Percentiles rank a stretch among this genome's conserved stretches.
These are phyloP conservation scores for Zygoascus meyerae DNA, from an alignment of 1,139 yeast genomes.

Conservation along the genomic window DNA sequence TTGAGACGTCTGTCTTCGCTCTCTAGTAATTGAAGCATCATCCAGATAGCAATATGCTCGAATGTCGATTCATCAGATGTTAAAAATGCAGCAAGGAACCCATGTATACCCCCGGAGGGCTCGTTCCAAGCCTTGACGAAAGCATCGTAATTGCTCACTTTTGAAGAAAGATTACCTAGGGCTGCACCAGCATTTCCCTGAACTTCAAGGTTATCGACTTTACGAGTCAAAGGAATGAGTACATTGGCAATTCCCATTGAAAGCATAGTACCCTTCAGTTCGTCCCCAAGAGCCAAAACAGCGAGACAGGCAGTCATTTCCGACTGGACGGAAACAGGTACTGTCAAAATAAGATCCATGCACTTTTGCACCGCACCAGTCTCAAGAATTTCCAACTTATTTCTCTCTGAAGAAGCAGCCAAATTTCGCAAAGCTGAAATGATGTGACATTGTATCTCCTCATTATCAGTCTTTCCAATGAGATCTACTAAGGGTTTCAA, in stretches of 20 bases:
- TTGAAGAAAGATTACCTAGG: conserved; percentile 86
- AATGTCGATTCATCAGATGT: conserved; percentile 89
- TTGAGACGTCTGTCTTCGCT: conserved; percentile 69
- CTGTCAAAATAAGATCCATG: conserved; percentile 74
- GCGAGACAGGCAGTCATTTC: conserved; percentile 98
- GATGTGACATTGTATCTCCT: conserved; percentile 97
- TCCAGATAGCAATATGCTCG: conserved; percentile 98
- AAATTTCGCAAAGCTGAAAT: conserved; percentile 91
- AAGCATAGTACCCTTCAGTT: conserved; percentile 77
- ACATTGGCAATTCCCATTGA: conserved; percentile 84
- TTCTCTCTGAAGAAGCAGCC: conserved; percentile 93
- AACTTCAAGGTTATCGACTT: conserved; percentile 81
- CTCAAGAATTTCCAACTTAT: conserved; percentile 83
- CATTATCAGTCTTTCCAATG: conserved; percentile 79
- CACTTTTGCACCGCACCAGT: conserved; percentile 96
- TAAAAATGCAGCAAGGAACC: conserved; percentile 74
- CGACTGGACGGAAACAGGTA: conserved; percentile 85
- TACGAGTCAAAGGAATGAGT: conserved; percentile 81
- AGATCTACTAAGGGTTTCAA: conserved; percentile 81
- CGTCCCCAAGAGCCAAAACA: conserved; percentile 92
- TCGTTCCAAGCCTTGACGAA: conserved; percentile 73
- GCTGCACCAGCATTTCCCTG: conserved; percentile 99
- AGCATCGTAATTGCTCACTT: conserved; percentile 76
- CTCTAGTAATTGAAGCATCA: conserved; percentile 86
- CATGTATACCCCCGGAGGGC: conserved; percentile 82